phyloP scores from a whole-genome alignment of 768 basidiomycete species.

The Hydnum rufescens region DNA sequence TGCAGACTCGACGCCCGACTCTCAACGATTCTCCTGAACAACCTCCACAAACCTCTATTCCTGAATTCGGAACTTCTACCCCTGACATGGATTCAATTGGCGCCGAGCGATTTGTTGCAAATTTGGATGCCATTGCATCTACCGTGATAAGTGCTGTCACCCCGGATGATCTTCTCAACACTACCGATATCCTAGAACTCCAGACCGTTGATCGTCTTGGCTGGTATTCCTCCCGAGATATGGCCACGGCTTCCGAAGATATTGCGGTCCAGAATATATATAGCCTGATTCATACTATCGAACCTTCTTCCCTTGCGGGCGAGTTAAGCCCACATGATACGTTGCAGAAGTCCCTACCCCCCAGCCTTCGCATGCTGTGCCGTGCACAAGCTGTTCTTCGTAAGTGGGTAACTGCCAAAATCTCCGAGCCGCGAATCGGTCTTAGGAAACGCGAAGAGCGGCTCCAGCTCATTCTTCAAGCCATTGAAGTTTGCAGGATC shows the following conservation, averaged over 20 bases:
- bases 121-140: constrained; percentile 52
- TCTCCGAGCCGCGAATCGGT: constrained; percentile 45
- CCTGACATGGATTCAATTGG: constrained; percentile 44
- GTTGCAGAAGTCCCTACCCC: constrained; percentile 49
- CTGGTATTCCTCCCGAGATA: constrained; percentile 52
- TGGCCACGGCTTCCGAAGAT: constrained; percentile 29
- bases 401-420: constrained; percentile 57
- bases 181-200: constrained; percentile 60
- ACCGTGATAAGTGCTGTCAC: constrained; percentile 53
- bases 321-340: constrained; percentile 43
- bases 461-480: constrained; percentile 51
- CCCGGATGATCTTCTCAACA: constrained; percentile 55
- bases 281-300: constrained; percentile 48
- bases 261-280: constrained; percentile 69
- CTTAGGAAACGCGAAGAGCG: constrained; percentile 43
- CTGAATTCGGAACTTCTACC: constrained; percentile 24
- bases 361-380: constrained; percentile 54
- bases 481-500: constrained; percentile 48
- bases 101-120: constrained; percentile 56
- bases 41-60: constrained; percentile 6
- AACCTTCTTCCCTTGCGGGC: constrained; percentile 50
- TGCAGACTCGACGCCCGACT: constrained; percentile 41
- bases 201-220: constrained; percentile 62
- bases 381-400: constrained; percentile 57
- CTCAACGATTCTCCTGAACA: neutral